Evolutionary conservation across 345 rosid species (phyloP).

Genomic region (Ceriops zippeliana): DNA sequence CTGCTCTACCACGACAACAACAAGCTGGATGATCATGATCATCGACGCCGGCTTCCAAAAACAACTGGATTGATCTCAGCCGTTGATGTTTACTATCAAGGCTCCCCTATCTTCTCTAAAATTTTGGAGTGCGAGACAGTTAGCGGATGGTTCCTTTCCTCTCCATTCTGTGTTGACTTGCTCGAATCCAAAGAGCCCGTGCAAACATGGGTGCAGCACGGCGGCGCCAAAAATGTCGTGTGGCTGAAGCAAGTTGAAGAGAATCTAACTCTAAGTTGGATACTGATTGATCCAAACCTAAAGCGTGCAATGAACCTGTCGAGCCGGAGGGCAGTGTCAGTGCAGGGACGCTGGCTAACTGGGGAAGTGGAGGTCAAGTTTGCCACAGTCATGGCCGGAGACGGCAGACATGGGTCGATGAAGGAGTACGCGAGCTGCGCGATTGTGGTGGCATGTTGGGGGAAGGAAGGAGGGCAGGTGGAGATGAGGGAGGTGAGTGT

Average conservation of each 20-base stretch:
- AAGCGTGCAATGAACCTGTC: constrained; percentile 61
- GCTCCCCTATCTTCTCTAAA: constrained; percentile 41
- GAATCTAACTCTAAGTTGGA: constrained; percentile 57
- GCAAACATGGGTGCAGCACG: constrained; percentile 22
- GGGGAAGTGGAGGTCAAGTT: constrained; percentile 56
- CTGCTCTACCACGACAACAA: constrained; percentile 24
- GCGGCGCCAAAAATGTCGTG: constrained; percentile 20
- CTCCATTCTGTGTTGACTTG: constrained; percentile 66
- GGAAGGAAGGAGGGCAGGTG: constrained; percentile 57
- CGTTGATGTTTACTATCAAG: constrained; percentile 58
- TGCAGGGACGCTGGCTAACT: constrained; percentile 65
- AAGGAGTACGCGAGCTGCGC: constrained; percentile 41
- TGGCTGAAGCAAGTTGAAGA: constrained; percentile 53
- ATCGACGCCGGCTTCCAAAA: background rate
- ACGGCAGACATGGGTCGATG: constrained; percentile 10
- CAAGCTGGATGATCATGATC: background rate
- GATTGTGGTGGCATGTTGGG: constrained; percentile 42
- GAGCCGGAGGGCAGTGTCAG: constrained; percentile 49
- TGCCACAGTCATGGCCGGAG: constrained; percentile 36
- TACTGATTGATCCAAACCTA: constrained; percentile 53
- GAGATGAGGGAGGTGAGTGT: constrained; percentile 67
- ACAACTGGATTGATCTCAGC: constrained; percentile 51
- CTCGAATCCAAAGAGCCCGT: constrained; percentile 49
- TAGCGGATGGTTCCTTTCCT: constrained; percentile 46
- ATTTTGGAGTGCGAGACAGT: constrained; percentile 42